Conservation (phyloP, 2,329 filamentous ascomycete species). For the Aspergillus quadrilineatus region DNA sequence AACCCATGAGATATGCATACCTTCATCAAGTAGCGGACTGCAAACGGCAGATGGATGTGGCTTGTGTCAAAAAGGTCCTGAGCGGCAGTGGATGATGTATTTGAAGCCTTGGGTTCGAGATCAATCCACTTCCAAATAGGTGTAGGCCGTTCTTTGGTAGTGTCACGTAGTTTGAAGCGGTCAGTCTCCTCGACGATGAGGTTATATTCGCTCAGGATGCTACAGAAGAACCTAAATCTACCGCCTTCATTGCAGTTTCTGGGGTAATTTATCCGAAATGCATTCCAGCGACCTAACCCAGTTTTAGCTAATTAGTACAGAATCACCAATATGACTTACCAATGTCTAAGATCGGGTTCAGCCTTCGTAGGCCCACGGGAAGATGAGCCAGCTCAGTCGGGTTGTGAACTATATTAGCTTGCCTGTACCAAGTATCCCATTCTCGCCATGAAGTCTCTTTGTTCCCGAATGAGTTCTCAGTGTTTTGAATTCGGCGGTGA, state of each 20-base stretch:
- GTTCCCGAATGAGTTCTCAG: conserved; percentile 41
- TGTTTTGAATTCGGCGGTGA: conserved; percentile 40
- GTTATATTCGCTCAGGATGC: conserved; percentile 70
- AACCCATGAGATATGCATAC: conserved; percentile 81
- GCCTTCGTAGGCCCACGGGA: conserved; percentile 50
- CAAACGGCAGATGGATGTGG: conserved; percentile 59
- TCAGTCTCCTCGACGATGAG: conserved; percentile 52
- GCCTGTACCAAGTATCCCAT: conserved; percentile 60
- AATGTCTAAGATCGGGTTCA: conserved; percentile 58
- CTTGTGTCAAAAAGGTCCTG: conserved; percentile 36
- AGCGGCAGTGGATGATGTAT: conserved; percentile 34
- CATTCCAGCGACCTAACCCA: conserved; percentile 59
- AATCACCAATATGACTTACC: conserved; percentile 36
- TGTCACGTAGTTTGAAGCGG: conserved; percentile 43
- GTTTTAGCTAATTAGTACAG: conserved; percentile 8
- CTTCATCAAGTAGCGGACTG: conserved; percentile 85
- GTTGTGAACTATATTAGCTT: conserved; percentile 60
- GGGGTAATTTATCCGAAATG: conserved; percentile 54
- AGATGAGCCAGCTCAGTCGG: conserved; percentile 34
- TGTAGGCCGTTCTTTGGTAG: conserved; percentile 20
- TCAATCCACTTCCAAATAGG: conserved; percentile 45
- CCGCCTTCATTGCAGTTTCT: conserved; percentile 26
- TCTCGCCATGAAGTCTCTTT: conserved; percentile 53
- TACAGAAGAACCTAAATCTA: conserved; percentile 47
- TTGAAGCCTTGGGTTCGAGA: conserved; percentile 24